Evolutionary conservation across 2,329 filamentous ascomycete genomes (phyloP).

Genomic region (Gnomoniopsis smithogilvyi): DNA sequence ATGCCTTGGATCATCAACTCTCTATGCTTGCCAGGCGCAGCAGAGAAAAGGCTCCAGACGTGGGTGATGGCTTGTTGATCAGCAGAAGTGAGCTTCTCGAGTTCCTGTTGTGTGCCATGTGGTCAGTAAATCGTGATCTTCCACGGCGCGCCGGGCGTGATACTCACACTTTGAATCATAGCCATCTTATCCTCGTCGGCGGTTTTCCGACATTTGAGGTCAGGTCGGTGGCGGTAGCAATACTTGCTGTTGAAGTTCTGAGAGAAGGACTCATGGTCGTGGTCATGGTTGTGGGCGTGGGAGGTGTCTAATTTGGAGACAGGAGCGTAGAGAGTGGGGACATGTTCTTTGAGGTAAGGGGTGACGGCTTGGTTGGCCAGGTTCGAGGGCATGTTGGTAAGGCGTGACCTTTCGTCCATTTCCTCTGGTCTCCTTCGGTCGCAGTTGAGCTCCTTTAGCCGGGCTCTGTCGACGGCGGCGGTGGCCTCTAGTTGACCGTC

Average conservation of each 20-base stretch:
- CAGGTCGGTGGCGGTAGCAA: constrained; percentile 92
- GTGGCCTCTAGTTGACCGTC: constrained; percentile 16
- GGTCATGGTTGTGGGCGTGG: constrained; percentile 39
- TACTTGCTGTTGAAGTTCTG: constrained; percentile 69
- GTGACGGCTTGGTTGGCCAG: constrained; percentile 76
- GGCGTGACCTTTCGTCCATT: constrained; percentile 44
- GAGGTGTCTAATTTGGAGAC: constrained; percentile 51
- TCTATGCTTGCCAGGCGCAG: constrained; percentile 87
- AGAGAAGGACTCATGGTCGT: constrained; percentile 38
- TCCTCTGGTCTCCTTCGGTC: constrained; percentile 48
- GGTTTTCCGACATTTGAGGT: constrained; percentile 88
- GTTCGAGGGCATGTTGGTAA: constrained; percentile 59
- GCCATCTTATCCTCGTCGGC: constrained; percentile 97
- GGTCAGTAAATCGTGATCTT: constrained; percentile 24
- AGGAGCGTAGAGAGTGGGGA: constrained; percentile 83
- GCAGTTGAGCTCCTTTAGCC: constrained; percentile 40
- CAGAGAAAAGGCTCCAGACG: constrained; percentile 97
- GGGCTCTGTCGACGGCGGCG: constrained; percentile 4
- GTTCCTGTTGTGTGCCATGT: constrained; percentile 55
- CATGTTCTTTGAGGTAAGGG: constrained; percentile 87
- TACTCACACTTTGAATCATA: constrained; percentile 80
- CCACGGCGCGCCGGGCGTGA: constrained; percentile 20
- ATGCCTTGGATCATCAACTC: constrained; percentile 97
- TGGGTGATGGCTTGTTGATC: constrained; percentile 96
- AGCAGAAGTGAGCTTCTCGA: constrained; percentile 74